Conservation (phyloP, 441 rosid genomes). For the Populus tomentosa region DNA sequence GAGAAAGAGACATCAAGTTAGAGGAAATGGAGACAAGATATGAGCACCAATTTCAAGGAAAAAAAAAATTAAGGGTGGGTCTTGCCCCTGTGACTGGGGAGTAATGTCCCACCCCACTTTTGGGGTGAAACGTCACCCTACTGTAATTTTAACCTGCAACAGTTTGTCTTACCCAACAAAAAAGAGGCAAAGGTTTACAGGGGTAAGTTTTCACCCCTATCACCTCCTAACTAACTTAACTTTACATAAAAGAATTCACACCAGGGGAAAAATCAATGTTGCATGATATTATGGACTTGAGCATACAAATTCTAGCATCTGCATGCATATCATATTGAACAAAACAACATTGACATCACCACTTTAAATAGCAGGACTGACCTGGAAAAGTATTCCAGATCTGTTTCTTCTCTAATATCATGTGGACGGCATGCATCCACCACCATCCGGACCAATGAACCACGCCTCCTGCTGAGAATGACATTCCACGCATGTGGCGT, state of each 20-base stretch:
- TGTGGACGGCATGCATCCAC: conserved; percentile 89
- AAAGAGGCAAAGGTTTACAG: not conserved
- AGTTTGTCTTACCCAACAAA: not conserved
- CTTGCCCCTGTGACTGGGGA: not conserved
- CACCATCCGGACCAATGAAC: conserved; percentile 67
- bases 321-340: conserved; percentile 1
- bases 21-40: not conserved
- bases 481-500: conserved; percentile 95
- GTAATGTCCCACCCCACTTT: not conserved
- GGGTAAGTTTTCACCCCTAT: not conserved
- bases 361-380: conserved; percentile 21
- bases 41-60: not conserved
- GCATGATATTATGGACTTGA: not conserved
- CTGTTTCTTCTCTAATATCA: conserved; percentile 87
- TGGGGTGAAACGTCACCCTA: not conserved
- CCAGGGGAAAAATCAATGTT: not conserved
- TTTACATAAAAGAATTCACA: not conserved
- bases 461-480: conserved; percentile 55
- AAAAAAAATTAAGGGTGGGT: not conserved
- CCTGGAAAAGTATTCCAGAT: conserved; percentile 82
- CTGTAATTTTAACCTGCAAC: not conserved
- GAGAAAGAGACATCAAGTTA: not conserved
- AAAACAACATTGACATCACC: conserved; percentile 5
- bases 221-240: not conserved
- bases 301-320: not conserved